These are phyloP conservation scores for Venturia oleaginea DNA, from an alignment of 2,329 filamentous ascomycete species.

Conservation along the genomic window DNA sequence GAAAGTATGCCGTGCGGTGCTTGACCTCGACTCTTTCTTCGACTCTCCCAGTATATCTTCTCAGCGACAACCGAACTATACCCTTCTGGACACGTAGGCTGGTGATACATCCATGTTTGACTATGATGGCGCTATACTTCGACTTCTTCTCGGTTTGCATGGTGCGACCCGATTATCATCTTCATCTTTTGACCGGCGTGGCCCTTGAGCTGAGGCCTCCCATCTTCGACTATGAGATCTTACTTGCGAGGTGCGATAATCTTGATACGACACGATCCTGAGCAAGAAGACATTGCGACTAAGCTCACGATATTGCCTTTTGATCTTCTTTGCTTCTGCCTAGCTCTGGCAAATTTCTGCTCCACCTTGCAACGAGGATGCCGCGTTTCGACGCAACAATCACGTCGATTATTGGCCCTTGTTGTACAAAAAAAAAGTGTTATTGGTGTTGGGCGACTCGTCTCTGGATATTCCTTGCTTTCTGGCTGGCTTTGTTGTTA, in stretches of 20 bases:
- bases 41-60: neutral
- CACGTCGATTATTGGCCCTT: neutral
- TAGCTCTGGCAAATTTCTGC: neutral
- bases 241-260: neutral
- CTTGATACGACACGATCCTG: neutral
- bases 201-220: neutral
- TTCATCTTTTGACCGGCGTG: neutral
- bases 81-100: neutral
- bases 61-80: neutral
- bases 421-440: neutral
- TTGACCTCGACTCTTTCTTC: neutral
- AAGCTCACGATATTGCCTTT: neutral
- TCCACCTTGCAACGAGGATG: neutral
- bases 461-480: neutral
- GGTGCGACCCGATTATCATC: neutral
- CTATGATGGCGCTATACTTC: slow-evolving; percentile 1
- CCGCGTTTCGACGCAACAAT: neutral
- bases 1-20: neutral
- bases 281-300: neutral
- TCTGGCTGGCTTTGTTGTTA: neutral
- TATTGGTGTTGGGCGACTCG: neutral
- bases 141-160: neutral
- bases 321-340: neutral
- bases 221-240: neutral
- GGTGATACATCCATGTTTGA: slow-evolving; percentile 3